Evolutionary conservation across 306 rosid genomes (phyloP).

Genomic region (Trifolium dubium): DNA sequence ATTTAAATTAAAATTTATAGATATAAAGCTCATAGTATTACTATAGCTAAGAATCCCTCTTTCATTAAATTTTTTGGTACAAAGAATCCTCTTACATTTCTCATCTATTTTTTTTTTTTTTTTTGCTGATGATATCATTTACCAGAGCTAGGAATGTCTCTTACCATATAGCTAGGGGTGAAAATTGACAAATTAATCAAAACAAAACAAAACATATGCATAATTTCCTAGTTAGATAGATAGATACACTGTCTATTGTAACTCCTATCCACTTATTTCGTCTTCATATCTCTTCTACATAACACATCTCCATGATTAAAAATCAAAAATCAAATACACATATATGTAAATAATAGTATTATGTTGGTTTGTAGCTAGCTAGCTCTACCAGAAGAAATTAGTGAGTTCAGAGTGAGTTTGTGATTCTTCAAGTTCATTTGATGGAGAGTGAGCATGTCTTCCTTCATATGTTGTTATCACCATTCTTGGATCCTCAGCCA

Average conservation of each 20-base stretch:
- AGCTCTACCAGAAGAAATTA: conserved; percentile 84
- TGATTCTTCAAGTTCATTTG: conserved; percentile 76
- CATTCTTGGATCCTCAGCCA: conserved; percentile 98
- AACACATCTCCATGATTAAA: background rate
- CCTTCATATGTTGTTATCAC: conserved; percentile 99
- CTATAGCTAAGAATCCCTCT: too few species aligned
- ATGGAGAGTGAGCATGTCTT: conserved; percentile 88
- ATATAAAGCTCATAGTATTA: too few species aligned
- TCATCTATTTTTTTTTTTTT: too few species aligned
- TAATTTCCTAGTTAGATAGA: background rate
- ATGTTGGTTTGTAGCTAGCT: background rate
- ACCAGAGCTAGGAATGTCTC: too few species aligned
- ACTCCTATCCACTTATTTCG: background rate
- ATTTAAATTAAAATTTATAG: too few species aligned
- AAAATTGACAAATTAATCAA: too few species aligned
- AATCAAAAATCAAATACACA: too few species aligned
- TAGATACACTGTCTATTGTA: conserved; percentile 26
- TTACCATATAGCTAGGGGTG: background rate
- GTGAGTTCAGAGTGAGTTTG: conserved; percentile 64
- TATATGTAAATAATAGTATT: background rate
- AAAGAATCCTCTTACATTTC: too few species aligned
- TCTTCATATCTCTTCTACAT: background rate
- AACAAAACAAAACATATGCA: conserved; percentile 1
- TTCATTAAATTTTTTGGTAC: too few species aligned
- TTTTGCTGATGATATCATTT: too few species aligned